Percentiles rank a stretch among this genome's conserved stretches.
Evolutionary conservation across 805 yeast species (phyloP).

Genomic region (Kodamaea leandrae): DNA sequence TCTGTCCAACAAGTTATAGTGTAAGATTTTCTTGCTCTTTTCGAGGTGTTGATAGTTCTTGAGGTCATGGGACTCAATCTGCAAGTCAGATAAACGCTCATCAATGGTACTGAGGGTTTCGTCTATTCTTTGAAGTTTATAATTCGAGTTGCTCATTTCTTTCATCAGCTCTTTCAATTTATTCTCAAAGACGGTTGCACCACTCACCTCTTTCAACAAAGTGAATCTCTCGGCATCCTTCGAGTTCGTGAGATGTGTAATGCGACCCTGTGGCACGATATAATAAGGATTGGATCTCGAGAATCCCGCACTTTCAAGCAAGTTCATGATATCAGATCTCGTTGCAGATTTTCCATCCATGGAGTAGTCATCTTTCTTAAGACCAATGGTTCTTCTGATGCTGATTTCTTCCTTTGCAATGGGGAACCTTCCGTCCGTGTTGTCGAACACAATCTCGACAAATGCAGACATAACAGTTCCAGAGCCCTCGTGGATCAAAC

Average conservation of each 20-base stretch:
- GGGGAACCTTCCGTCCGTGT: constrained; percentile 72
- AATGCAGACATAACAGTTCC: constrained; percentile 89
- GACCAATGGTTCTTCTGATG: constrained; percentile 86
- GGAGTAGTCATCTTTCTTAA: constrained; percentile 88
- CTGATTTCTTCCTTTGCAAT: constrained; percentile 64
- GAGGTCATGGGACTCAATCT: constrained; percentile 74
- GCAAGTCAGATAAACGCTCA: constrained; percentile 72
- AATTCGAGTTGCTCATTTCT: constrained; percentile 72
- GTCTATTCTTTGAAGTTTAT: constrained; percentile 67
- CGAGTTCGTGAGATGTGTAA: constrained; percentile 84
- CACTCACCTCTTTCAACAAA: constrained; percentile 87
- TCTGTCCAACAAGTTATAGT: constrained; percentile 72
- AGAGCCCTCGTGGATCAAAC: constrained; percentile 85
- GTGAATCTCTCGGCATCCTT: constrained; percentile 78
- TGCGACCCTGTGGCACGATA: constrained; percentile 95
- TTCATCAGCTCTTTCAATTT: constrained; percentile 74
- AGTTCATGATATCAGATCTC: constrained; percentile 73
- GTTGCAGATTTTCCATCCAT: constrained; percentile 78
- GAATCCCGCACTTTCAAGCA: constrained; percentile 89
- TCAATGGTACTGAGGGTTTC: constrained; percentile 70
- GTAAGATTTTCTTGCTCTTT: constrained; percentile 64
- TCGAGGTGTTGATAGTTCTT: constrained; percentile 67
- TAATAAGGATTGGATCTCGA: constrained; percentile 89
- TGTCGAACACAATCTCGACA: constrained; percentile 87
- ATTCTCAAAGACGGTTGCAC: constrained; percentile 86